Evolutionary conservation across 2,329 filamentous ascomycete genomes (phyloP).

Genomic region (Rhynchosporium graminicola): DNA sequence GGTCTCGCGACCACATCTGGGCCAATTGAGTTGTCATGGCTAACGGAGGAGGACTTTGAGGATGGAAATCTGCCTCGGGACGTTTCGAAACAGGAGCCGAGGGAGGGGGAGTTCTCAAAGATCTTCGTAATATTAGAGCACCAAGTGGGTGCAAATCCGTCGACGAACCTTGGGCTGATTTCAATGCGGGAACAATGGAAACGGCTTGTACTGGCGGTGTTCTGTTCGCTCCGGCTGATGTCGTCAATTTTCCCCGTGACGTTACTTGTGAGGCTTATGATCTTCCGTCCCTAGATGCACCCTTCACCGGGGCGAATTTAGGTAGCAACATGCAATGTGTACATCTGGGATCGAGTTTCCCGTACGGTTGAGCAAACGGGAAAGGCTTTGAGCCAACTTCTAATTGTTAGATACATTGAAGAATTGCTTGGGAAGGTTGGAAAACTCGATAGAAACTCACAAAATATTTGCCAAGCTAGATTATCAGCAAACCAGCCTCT

Average conservation of each 20-base stretch:
- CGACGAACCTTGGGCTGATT: background rate
- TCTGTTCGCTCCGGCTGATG: background rate
- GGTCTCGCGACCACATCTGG: slow-evolving; percentile 3
- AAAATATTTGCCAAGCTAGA: slow-evolving; percentile 25
- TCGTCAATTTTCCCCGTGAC: background rate
- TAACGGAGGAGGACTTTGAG: slow-evolving; percentile 1
- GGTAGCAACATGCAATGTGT: background rate
- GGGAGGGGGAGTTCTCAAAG: background rate
- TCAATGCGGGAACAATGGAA: background rate
- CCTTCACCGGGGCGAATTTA: background rate
- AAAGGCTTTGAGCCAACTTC: background rate
- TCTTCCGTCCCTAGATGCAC: background rate
- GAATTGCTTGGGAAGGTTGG: background rate
- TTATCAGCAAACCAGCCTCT: slow-evolving; percentile 22
- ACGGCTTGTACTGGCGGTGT: background rate
- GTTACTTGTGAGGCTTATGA: background rate
- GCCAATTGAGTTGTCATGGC: background rate
- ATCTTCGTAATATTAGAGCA: background rate
- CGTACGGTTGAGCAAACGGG: background rate
- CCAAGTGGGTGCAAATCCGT: background rate
- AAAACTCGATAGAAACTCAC: slow-evolving; percentile 6
- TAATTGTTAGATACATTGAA: background rate
- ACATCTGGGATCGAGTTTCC: background rate
- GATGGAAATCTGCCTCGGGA: background rate
- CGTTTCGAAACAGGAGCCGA: background rate